Conservation (phyloP, 2,329 filamentous ascomycete species). For the Sclerotinia nivalis region DNA sequence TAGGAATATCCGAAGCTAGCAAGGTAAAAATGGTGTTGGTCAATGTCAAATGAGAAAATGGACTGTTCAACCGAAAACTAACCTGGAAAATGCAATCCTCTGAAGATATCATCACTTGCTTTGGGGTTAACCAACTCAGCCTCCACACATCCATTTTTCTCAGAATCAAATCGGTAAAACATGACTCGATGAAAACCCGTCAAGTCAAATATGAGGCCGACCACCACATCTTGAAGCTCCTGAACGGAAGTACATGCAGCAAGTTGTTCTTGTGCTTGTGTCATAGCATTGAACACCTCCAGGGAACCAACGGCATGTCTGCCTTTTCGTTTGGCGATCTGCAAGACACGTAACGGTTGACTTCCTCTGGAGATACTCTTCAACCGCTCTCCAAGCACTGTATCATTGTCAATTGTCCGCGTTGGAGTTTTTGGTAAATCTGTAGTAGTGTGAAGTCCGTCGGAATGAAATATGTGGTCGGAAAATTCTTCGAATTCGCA, state of each 20-base stretch:
- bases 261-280: conserved; percentile 86
- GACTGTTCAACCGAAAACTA: neutral
- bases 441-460: conserved; percentile 45
- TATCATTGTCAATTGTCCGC: conserved; percentile 71
- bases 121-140: conserved; percentile 81
- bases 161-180: conserved; percentile 82
- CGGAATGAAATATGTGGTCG: conserved; percentile 52
- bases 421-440: conserved; percentile 59
- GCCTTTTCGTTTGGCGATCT: conserved; percentile 76
- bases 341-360: conserved; percentile 73
- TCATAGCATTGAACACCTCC: conserved; percentile 90
- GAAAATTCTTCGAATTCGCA: conserved; percentile 90
- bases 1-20: conserved; percentile 77
- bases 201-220: conserved; percentile 84
- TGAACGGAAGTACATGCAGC: conserved; percentile 70
- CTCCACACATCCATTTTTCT: conserved; percentile 63
- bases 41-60: neutral
- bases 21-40: neutral
- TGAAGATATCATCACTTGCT: conserved; percentile 82
- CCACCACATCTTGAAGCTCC: conserved; percentile 74
- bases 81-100: conserved; percentile 77
- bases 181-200: conserved; percentile 91
- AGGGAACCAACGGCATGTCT: conserved; percentile 59
- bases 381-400: conserved; percentile 70
- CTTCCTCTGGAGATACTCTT: conserved; percentile 76